phyloP scores from a whole-genome alignment of 306 rosid genomes.

The Chamaecrista fasciculata region DNA sequence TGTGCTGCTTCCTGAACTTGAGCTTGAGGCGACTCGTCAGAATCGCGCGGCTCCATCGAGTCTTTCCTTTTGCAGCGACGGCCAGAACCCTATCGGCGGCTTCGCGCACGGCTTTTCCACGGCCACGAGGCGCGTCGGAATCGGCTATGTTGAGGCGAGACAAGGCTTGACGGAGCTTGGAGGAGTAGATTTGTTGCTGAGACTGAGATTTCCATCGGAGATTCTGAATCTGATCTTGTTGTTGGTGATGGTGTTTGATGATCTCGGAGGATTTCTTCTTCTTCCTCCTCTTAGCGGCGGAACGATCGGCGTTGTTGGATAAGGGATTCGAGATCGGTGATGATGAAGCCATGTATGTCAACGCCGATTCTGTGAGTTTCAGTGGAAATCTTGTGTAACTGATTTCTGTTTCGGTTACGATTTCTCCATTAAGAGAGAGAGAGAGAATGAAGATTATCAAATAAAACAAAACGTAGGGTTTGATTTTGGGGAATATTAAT shows the following conservation, averaged over 20 bases:
- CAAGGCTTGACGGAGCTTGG: conserved; percentile 71
- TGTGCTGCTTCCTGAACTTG: conserved; percentile 61
- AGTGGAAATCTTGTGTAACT: not conserved
- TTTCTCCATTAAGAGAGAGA: conserved; percentile 15
- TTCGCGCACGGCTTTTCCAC: conserved; percentile 68
- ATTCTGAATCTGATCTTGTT: conserved; percentile 39
- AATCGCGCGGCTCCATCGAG: conserved; percentile 93
- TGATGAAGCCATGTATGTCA: conserved; percentile 59
- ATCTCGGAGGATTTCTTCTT: conserved; percentile 53
- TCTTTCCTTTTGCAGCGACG: conserved; percentile 73
- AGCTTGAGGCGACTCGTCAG: conserved; percentile 67
- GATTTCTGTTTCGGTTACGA: no score
- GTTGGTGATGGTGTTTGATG: conserved; percentile 29
- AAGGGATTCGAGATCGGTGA: conserved; percentile 53
- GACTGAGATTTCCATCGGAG: conserved; percentile 68
- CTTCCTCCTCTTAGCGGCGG: conserved; percentile 44
- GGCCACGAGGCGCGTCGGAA: conserved; percentile 39
- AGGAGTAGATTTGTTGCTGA: conserved; percentile 74
- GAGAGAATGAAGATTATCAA: not conserved
- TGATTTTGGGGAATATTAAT: no score
- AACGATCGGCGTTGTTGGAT: conserved; percentile 43
- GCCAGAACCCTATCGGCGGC: conserved; percentile 87
- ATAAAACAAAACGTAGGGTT: no score
- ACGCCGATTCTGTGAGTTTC: not conserved
- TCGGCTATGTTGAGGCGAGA: conserved; percentile 43